Conservation (phyloP, 2,329 filamentous ascomycete genomes). For the Microcyclospora pomicola region DNA sequence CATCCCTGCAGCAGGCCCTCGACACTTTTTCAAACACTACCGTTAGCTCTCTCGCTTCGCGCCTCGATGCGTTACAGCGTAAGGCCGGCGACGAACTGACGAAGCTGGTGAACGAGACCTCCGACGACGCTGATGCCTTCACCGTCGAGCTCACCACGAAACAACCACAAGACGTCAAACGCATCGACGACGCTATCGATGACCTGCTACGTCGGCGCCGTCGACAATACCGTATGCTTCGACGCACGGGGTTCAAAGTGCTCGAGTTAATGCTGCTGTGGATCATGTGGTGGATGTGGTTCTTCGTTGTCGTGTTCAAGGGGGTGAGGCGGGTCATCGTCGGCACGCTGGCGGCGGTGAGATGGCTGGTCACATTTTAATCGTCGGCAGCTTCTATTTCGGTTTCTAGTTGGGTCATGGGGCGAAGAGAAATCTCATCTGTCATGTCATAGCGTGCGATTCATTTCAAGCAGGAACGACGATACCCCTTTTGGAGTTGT, state of each 20-base stretch:
- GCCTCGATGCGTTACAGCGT: slow-evolving; percentile 31
- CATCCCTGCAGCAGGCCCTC: slow-evolving; percentile 38
- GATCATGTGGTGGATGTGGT: slow-evolving; percentile 90
- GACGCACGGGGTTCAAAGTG: slow-evolving; percentile 62
- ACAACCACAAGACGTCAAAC: slow-evolving; percentile 67
- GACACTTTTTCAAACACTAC: slow-evolving; percentile 37
- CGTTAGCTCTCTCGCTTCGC: slow-evolving; percentile 30
- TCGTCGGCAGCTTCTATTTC: too few species aligned
- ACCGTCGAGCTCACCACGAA: slow-evolving; percentile 61
- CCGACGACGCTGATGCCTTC: slow-evolving; percentile 69
- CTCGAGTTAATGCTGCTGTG: slow-evolving; percentile 82
- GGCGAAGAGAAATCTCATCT: too few species aligned
- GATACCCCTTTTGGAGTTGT: too few species aligned
- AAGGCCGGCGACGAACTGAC: slow-evolving; percentile 38
- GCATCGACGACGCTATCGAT: slow-evolving; percentile 62
- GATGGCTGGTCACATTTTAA: slow-evolving; percentile 75
- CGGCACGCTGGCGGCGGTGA: slow-evolving; percentile 45
- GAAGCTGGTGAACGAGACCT: slow-evolving; percentile 49
- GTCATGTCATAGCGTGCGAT: too few species aligned
- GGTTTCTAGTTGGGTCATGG: too few species aligned
- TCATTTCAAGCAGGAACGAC: too few species aligned
- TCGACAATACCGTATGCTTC: slow-evolving; percentile 59
- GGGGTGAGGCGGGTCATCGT: slow-evolving; percentile 49
- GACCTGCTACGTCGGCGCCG: slow-evolving; percentile 56
- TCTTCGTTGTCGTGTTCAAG: slow-evolving; percentile 65